Percentiles rank a stretch among this genome's conserved stretches.
Evolutionary conservation across 768 basidiomycete species (phyloP).

Genomic region (Goffeauzyma gilvescens): DNA sequence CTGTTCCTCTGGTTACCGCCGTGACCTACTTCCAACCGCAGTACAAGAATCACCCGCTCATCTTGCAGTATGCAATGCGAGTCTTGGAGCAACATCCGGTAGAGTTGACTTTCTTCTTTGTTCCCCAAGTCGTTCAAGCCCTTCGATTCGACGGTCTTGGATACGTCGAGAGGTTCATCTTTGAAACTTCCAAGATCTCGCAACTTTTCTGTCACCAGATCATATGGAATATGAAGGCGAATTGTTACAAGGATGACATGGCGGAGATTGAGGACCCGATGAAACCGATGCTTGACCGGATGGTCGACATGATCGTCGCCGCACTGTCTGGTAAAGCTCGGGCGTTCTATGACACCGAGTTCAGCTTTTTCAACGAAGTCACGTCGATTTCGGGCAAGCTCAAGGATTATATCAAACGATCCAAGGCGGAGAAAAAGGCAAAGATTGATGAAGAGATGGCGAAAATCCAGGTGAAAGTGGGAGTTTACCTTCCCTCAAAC

Average conservation of each 20-base stretch:
- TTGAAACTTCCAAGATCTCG: conserved; percentile 91
- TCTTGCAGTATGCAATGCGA: conserved; percentile 90
- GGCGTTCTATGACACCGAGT: conserved; percentile 83
- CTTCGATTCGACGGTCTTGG: conserved; percentile 74
- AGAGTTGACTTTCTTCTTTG: conserved; percentile 91
- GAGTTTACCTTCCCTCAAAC: conserved; percentile 92
- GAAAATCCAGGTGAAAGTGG: conserved; percentile 77
- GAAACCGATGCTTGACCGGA: conserved; percentile 81
- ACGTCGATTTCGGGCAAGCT: conserved; percentile 96
- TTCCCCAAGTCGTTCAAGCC: conserved; percentile 94
- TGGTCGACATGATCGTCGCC: conserved; percentile 59
- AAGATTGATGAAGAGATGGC: conserved; percentile 99
- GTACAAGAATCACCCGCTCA: conserved; percentile 60
- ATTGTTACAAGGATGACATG: conserved; percentile 78
- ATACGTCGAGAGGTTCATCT: conserved; percentile 85
- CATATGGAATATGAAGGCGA: conserved; percentile 99
- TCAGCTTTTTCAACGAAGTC: conserved; percentile 84
- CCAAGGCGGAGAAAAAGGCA: conserved; percentile 93
- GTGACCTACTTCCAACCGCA: conserved; percentile 59
- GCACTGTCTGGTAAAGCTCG: conserved; percentile 76
- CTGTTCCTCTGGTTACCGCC: conserved; percentile 46
- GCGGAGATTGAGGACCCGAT: conserved; percentile 81
- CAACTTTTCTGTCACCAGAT: conserved; percentile 98
- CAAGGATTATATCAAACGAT: conserved; percentile 85
- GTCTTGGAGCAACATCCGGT: conserved; percentile 89